Conservation (phyloP, 768 basidiomycete genomes). For the Macrolepiota albuminosa region DNA sequence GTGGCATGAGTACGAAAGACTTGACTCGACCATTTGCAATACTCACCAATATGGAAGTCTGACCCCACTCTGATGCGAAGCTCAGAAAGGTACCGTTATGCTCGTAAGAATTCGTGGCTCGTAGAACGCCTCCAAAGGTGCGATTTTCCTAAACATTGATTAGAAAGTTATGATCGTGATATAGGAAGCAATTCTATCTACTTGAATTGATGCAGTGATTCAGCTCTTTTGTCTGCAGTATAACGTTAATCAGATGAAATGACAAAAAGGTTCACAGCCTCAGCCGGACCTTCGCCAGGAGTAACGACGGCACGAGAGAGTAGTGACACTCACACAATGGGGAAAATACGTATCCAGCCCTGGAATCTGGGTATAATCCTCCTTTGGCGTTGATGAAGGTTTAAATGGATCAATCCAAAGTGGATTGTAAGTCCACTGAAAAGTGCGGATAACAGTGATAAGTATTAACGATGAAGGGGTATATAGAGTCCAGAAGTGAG, state of each 20-base stretch:
- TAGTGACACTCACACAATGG: slow-evolving; percentile 1
- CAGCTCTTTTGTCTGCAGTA: not conserved
- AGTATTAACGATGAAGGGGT: not conserved
- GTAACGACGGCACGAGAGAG: not conserved
- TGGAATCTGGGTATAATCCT: not conserved
- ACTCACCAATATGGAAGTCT: not conserved
- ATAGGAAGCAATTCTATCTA: not conserved
- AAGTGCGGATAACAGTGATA: not conserved
- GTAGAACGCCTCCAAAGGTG: not conserved
- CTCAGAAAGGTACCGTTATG: not conserved
- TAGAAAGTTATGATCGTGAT: not conserved
- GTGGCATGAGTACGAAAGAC: not conserved
- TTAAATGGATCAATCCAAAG: not conserved
- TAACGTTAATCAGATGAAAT: not conserved
- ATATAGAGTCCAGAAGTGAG: not conserved
- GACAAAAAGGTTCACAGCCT: not conserved
- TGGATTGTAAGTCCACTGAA: not conserved
- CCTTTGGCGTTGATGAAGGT: not conserved
- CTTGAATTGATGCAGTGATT: not conserved
- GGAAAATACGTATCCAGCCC: not conserved
- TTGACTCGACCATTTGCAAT: not conserved
- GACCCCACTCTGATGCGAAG: not conserved
- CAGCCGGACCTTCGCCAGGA: not conserved
- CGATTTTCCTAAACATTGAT: not conserved
- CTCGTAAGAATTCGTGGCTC: not conserved